A percentile compares a stretch with the other conserved stretches of the same genome.
Evolutionary conservation across 306 rosid genomes (phyloP).

Genomic region (Sechiopsis laciniata): DNA sequence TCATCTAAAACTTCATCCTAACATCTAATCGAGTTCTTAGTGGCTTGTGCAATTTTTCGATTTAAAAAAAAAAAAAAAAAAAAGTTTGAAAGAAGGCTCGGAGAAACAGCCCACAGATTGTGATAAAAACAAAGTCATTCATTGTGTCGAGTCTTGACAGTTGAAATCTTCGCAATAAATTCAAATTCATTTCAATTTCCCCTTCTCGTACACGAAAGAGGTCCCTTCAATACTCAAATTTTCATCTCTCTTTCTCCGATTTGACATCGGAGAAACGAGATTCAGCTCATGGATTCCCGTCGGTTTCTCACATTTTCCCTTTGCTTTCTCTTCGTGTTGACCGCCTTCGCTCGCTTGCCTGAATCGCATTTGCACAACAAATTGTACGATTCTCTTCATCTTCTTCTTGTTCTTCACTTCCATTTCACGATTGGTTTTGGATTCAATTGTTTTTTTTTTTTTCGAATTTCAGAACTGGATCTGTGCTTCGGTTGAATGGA

Average conservation of each 20-base stretch:
- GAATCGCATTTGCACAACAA: neutral
- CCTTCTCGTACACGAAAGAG: neutral
- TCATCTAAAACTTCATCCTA: too few species aligned
- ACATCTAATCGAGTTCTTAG: too few species aligned
- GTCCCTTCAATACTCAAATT: too few species aligned
- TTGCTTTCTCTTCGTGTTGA: slow-evolving; percentile 24
- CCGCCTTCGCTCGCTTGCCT: slow-evolving; percentile 17
- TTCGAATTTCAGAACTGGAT: slow-evolving; percentile 39
- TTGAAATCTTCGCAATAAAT: neutral
- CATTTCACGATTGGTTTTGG: neutral
- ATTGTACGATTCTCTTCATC: slow-evolving; percentile 24
- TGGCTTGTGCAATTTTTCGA: too few species aligned
- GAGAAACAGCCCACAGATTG: too few species aligned
- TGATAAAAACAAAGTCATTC: too few species aligned
- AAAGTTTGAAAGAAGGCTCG: too few species aligned
- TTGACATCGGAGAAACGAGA: too few species aligned
- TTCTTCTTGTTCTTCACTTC: slow-evolving; percentile 3
- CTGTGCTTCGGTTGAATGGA: slow-evolving; percentile 41
- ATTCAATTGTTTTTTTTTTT: slow-evolving; percentile 3
- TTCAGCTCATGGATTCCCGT: slow-evolving; percentile 13
- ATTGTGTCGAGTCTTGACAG: too few species aligned
- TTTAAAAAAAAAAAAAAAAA: too few species aligned
- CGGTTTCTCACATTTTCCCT: slow-evolving; percentile 11
- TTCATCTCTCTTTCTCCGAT: too few species aligned
- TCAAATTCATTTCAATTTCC: neutral